Evolutionary conservation across 2,329 filamentous ascomycete species (phyloP), one percentile per base, ranked within the genome.

Genomic region (Fusarium marasasianum): DNA sequence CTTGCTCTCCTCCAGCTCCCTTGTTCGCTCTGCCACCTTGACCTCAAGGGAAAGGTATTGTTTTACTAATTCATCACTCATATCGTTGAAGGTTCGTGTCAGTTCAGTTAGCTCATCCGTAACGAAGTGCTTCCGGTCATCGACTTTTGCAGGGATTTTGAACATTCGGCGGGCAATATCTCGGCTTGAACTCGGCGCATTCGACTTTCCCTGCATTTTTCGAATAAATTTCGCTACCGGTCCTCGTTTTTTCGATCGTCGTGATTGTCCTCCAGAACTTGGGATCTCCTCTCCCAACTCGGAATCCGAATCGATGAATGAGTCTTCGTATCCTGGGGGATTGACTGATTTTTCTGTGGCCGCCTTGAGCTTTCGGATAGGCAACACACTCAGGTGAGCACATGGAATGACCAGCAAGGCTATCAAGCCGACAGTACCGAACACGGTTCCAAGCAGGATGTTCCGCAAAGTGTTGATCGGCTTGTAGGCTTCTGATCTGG

Each of bases 11-110:
- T 97, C 94, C 2, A 98, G 86, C 81, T 98, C 93, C 41, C 90
- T 90, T 1, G 95, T 98, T 63, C 95, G 88, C 80, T 95, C 91
- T 12, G 90, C 90, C 2, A 98, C 95, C 76, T 96, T 92, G 64
- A 96, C 91, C 80, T 98, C 95, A 2, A 98, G 86, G 17, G 90
- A 91, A 37, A 91, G 91, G 79, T 98, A 98, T 78, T 98, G 95
- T 83, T 94, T 93, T 78, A 94, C 89, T 50, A 98, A 84, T 82
- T 98, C 95, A 71, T 97, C 94, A 2, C 93, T 94, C 95, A 98
- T 98, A 77, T 95, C 93, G 79, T 98, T 98, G 84, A 97, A 98
- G 0, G 94, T 97, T 44, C 85, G 86, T 0, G 93, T 96, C 20
- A 97, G 86, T 79, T 97, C 95, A 0, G 94, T 97, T 37, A 93